phyloP scores from a whole-genome alignment of 352 stramenopile species.

The Aphanomyces stellatus region DNA sequence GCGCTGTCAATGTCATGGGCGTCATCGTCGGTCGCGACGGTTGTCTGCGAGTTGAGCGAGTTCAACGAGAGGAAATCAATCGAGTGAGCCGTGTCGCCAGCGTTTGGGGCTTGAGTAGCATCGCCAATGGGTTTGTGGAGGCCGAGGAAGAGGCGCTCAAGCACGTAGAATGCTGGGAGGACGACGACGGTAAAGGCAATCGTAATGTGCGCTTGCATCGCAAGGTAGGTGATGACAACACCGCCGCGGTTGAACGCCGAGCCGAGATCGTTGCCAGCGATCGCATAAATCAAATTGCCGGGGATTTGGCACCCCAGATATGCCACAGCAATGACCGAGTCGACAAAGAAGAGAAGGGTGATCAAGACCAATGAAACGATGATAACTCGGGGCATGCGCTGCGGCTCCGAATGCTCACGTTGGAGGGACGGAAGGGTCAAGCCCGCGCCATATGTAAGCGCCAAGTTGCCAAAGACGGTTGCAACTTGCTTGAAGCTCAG shows the following conservation, averaged over 20 bases:
- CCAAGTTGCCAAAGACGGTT: constrained; percentile 38
- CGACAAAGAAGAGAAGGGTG: constrained; percentile 32
- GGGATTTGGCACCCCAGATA: constrained; percentile 22
- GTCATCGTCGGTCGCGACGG: too few relatives aligned
- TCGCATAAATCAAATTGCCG: constrained; percentile 24
- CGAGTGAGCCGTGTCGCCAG: not conserved
- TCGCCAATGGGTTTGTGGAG: not conserved
- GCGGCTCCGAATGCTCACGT: constrained; percentile 47
- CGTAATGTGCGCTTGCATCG: constrained; percentile 22
- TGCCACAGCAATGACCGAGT: constrained; percentile 16
- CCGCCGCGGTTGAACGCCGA: constrained; percentile 14
- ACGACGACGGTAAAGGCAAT: constrained; percentile 20
- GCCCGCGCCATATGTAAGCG: constrained; percentile 48
- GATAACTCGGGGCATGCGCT: constrained; percentile 53
- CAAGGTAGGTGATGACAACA: constrained; percentile 19
- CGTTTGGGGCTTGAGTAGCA: not conserved
- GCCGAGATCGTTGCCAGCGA: constrained; percentile 16
- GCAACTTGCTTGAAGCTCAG: constrained; percentile 15
- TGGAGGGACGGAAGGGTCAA: constrained; percentile 57
- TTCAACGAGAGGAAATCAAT: not conserved
- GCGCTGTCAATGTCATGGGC: not conserved
- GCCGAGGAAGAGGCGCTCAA: constrained; percentile 8
- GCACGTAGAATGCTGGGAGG: not conserved
- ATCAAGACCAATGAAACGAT: constrained; percentile 41
- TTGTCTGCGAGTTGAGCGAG: too few relatives aligned